Base-by-base conservation (phyloP, 306 rosid species). In the Pyrus communis region DNA sequence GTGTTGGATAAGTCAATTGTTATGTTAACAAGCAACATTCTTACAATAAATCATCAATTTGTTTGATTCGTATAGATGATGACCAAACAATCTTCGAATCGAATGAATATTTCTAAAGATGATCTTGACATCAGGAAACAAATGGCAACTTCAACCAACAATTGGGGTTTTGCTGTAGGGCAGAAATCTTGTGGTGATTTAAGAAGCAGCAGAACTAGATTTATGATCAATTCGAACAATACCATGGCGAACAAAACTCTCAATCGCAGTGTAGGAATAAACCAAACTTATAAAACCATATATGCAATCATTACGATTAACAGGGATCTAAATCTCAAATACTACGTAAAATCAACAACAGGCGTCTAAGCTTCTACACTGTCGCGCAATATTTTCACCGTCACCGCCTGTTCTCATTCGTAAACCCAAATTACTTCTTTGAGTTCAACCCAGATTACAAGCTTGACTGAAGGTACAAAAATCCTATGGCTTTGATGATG, bases 401-500 rank as follows among this genome's bases (percentile, higher is more conserved):
- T 14, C 25, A 11, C 28, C 9, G 58, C 30, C 25, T 60, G 18
- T 14, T 42, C 28, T 42, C 43, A 19, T 60, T 11, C 11, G 8
- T 12, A 59, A 74, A 74, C n/a, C 57, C 40, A 38, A 67, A 73
- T 40, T 11, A 33, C 57, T 55, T 71, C 7, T 31, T 40, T 13
- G 22, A 55, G 55, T 71, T 22, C 4, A 35, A 38, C 52, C 38
- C 54, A 72, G 54, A 35, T 35, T 14, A 49, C 68, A 45, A 43
- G 38, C 33, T 67, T 4, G 3, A 42, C 2, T 0, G 19, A 5
- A 67, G 11, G 55, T n/a, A 42, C 71, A 23, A 12, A 22, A 17
- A 15, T 46, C 69, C 81, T 88, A 88, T 15, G 49, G 83, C 84
- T 86, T 83, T 19, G 57, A 30, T 67, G 97, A 88, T 62, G 97